Base-by-base conservation (phyloP, 2,329 filamentous ascomycete species). In the Microdochium paspali region DNA sequence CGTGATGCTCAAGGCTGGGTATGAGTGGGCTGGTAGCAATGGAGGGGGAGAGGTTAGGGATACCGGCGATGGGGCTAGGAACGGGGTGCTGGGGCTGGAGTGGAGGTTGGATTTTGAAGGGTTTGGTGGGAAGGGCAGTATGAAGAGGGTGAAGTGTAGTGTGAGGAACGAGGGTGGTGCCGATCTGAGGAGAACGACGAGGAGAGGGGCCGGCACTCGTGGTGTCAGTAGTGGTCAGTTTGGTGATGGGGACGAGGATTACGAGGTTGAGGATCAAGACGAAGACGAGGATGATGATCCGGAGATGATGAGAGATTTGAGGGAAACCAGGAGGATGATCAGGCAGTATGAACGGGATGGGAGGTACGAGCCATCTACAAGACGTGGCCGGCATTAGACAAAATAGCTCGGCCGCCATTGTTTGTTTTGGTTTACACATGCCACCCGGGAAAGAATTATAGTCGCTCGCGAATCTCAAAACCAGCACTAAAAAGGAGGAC, bases 91-190 rank as follows among this genome's bases (percentile, higher is more conserved):
- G 23, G 60, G 60, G 28, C 52, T 72, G 31, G 61, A 66, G 4
- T 73, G 70, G 69, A 61, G 51, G 30, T 49, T 73, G 44, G 63
- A 67, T 46, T 71, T 72, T 46, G 58, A 64, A 9, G 64, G 61
- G 0, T 61, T 60, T 43, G 67, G 66, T 0, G 63, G 63, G 24
- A 69, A 69, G 20, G 51, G 50, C 1, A 46, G 46, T 10, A 53
- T 53, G 62, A 65, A 63, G 0, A 56, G 66, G 20, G 62, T 65
- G 15, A 58, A 60, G 42, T 56, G 68, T 3, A 71, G 67, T 50
- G 63, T 71, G 2, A 40, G 18, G 18, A 20, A 20, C n/a, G 35
- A 40, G 18, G 35, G 18, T 6, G 31, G 13, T 15, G 28, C 9
- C 9, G 28, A 9, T 30, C 9, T 30, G 9, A 30, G 28, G 28